A percentile compares a stretch with the other conserved stretches of the same genome.
phyloP scores from a whole-genome alignment of 768 basidiomycete genomes.

The Boletus reticuloceps region DNA sequence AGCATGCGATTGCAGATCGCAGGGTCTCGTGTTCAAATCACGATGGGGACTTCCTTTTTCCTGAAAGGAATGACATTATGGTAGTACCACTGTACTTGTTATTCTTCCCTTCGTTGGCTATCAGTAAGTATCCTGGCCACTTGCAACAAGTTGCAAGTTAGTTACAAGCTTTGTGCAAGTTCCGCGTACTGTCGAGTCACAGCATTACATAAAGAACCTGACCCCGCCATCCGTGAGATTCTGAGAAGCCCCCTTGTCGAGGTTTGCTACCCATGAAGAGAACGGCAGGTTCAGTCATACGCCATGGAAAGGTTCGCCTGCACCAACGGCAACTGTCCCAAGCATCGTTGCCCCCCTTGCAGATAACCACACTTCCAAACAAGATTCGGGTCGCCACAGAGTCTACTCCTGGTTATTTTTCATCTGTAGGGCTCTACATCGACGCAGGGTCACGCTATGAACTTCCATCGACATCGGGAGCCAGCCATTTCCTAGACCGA shows the following conservation, averaged over 20 bases:
- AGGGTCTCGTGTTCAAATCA: conserved; percentile 57
- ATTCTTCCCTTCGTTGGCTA: too few relatives aligned
- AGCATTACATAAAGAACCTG: not conserved
- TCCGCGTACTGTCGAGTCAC: too few relatives aligned
- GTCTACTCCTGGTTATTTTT: conserved; percentile 88
- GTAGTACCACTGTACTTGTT: not conserved
- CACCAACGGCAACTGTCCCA: conserved; percentile 28
- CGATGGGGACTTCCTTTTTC: conserved; percentile 39
- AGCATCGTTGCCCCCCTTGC: conserved; percentile 37
- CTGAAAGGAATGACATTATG: not conserved
- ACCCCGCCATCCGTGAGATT: conserved; percentile 1
- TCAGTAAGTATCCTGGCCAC: too few relatives aligned
- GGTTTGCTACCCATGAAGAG: conserved; percentile 36
- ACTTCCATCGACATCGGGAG: conserved; percentile 65
- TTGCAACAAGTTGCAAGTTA: too few relatives aligned
- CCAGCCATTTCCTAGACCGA: conserved; percentile 89
- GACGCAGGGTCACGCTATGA: conserved; percentile 95
- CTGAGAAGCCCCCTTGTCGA: not conserved
- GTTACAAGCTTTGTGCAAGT: too few relatives aligned
- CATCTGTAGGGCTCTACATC: conserved; percentile 88
- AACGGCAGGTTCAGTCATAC: conserved; percentile 37
- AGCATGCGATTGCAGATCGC: conserved; percentile 62
- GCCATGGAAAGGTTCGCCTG: conserved; percentile 30
- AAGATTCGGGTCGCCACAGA: conserved; percentile 92
- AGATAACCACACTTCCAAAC: conserved; percentile 86